phyloP scores from a whole-genome alignment of 495 filamentous ascomycete genomes.

The Penicillium goetzii region DNA sequence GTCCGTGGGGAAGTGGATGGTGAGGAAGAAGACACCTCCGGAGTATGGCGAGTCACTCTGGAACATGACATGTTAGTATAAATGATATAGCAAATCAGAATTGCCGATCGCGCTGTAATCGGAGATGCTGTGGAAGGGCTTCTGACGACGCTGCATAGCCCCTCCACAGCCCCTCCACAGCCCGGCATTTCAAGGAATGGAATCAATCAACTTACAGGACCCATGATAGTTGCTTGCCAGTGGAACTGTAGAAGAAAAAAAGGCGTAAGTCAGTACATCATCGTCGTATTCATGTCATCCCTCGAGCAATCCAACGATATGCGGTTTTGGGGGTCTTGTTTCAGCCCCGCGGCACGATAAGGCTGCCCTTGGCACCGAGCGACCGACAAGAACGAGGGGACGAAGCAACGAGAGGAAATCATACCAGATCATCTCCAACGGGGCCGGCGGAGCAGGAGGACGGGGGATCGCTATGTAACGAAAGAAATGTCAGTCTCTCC shows the following conservation, averaged over 20 bases:
- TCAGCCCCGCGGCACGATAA: conserved; percentile 34
- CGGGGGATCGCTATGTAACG: conserved; percentile 78
- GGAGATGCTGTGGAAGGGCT: not conserved
- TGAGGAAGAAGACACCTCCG: conserved; percentile 96
- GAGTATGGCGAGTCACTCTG: conserved; percentile 94
- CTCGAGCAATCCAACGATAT: conserved; percentile 16
- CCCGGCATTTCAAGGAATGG: not conserved
- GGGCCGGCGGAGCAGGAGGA: conserved; percentile 98
- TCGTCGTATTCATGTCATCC: conserved; percentile 9
- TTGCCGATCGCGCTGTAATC: not conserved
- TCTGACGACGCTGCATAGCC: not conserved
- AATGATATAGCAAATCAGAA: not conserved
- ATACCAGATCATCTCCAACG: conserved; percentile 95
- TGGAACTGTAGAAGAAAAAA: conserved; percentile 71
- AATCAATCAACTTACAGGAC: conserved; percentile 74
- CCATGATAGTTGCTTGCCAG: conserved; percentile 99
- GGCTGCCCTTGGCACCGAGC: conserved; percentile 16
- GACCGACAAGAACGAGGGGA: conserved; percentile 13
- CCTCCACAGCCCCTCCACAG: conserved; percentile 3
- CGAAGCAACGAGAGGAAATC: conserved; percentile 39
- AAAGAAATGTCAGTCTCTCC: conserved; percentile 19
- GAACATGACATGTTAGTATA: conserved; percentile 25
- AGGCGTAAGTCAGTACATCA: conserved; percentile 26
- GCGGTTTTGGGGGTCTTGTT: conserved; percentile 8
- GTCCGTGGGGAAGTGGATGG: conserved; percentile 98